Evolutionary conservation across 2,329 filamentous ascomycete genomes (phyloP).

Genomic region (Hyphodiscus sp.): DNA sequence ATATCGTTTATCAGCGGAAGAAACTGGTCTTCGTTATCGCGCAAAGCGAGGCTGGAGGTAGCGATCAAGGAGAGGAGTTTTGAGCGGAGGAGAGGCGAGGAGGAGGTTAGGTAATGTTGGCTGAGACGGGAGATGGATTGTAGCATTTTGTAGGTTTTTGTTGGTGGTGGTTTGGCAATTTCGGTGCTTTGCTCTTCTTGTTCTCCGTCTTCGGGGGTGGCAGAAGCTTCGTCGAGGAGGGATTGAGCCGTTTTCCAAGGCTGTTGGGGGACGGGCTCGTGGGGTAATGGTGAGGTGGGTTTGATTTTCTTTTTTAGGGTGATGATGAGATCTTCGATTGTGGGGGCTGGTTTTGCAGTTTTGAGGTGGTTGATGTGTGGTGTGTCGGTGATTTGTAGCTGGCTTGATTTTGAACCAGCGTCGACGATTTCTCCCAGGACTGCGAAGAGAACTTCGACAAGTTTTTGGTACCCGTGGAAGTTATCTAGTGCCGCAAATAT

Average conservation of each 20-base stretch:
- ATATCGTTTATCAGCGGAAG: constrained; percentile 83
- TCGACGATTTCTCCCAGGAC: constrained; percentile 78
- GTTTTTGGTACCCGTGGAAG: constrained; percentile 83
- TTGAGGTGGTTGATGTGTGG: constrained; percentile 35
- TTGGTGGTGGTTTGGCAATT: constrained; percentile 55
- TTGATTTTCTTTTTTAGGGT: constrained; percentile 49
- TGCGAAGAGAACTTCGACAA: constrained; percentile 80
- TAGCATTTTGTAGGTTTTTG: constrained; percentile 74
- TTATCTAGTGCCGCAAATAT: constrained; percentile 92
- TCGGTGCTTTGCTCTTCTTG: constrained; percentile 36
- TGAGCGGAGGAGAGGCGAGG: constrained; percentile 69
- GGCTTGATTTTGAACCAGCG: constrained; percentile 62
- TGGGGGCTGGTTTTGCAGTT: constrained; percentile 33
- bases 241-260: constrained; percentile 32
- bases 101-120: constrained; percentile 84
- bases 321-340: constrained; percentile 41
- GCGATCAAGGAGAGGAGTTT: constrained; percentile 72
- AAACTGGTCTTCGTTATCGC: constrained; percentile 73
- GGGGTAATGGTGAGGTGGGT: constrained; percentile 12
- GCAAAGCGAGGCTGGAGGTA: constrained; percentile 65
- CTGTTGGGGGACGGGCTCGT: constrained; percentile 26
- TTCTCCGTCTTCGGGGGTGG: constrained; percentile 26
- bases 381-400: constrained; percentile 33
- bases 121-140: constrained; percentile 76
- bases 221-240: constrained; percentile 30